A percentile compares a stretch with the other conserved stretches of the same genome.
Evolutionary conservation across 2,329 filamentous ascomycete species (phyloP).

Genomic region (Fusarium humuli): DNA sequence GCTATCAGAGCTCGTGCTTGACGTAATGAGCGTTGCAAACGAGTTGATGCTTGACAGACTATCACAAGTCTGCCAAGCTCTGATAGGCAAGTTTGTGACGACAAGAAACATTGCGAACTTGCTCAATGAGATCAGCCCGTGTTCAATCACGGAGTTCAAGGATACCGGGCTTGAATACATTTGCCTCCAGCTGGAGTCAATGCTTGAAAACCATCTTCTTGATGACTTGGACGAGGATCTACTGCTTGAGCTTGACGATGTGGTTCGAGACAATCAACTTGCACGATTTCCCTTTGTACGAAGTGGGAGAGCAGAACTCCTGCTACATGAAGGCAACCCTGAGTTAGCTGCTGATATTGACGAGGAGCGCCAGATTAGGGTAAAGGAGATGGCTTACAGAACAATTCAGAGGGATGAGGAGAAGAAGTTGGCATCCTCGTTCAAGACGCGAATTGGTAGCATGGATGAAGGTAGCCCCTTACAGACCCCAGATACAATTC

Average conservation of each 20-base stretch:
- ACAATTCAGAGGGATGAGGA: conserved; percentile 73
- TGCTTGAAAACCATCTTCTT: conserved; percentile 90
- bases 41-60: conserved; percentile 95
- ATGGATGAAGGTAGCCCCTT: conserved; percentile 68
- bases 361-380: conserved; percentile 74
- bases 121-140: conserved; percentile 87
- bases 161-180: conserved; percentile 90
- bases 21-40: conserved; percentile 89
- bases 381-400: conserved; percentile 81
- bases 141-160: conserved; percentile 86
- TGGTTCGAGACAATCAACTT: conserved; percentile 85
- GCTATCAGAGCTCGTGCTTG: conserved; percentile 88
- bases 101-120: conserved; percentile 87
- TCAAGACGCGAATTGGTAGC: conserved; percentile 69
- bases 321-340: conserved; percentile 74
- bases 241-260: conserved; percentile 80
- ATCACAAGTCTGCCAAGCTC: conserved; percentile 87
- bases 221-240: conserved; percentile 88
- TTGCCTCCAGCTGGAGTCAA: conserved; percentile 88
- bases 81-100: conserved; percentile 86
- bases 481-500: conserved; percentile 58
- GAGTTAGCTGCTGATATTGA: conserved; percentile 73
- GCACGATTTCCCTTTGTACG: conserved; percentile 80
- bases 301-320: conserved; percentile 76
- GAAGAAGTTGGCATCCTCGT: conserved; percentile 68